A percentile compares a stretch with the other conserved stretches of the same genome.
phyloP scores from a whole-genome alignment of 345 rosid genomes.

The Salix brachista region DNA sequence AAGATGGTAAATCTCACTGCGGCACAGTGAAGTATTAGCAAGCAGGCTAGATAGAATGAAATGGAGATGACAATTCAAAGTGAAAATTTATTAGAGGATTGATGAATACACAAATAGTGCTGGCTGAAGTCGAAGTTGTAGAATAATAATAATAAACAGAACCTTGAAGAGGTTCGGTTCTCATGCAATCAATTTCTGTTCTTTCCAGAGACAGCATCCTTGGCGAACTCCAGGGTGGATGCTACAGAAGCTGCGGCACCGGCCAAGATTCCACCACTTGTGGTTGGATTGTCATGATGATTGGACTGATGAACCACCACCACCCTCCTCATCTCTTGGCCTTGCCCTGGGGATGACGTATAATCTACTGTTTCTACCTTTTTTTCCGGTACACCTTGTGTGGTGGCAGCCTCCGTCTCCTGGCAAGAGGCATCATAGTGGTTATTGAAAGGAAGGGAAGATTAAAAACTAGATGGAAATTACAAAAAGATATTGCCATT shows the following conservation, averaged over 20 bases:
- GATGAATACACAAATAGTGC: neutral
- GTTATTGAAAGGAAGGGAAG: neutral
- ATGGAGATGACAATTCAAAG: too few relatives aligned
- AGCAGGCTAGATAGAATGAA: neutral
- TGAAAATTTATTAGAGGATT: neutral
- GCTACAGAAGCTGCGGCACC: constrained; percentile 60
- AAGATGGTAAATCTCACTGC: too few relatives aligned
- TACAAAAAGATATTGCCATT: too few relatives aligned
- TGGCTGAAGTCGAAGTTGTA: neutral
- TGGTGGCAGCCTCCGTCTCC: constrained; percentile 27
- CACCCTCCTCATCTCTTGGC: constrained; percentile 39
- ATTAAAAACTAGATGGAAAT: neutral
- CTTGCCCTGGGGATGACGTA: constrained; percentile 50
- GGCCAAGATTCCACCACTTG: constrained; percentile 57
- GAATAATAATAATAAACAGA: neutral
- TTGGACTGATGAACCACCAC: constrained; percentile 44
- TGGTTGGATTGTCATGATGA: constrained; percentile 21
- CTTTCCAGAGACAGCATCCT: constrained; percentile 29
- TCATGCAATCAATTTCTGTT: neutral
- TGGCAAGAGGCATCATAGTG: neutral
- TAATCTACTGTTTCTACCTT: constrained; percentile 42
- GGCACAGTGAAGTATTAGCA: neutral
- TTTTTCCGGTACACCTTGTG: constrained; percentile 32
- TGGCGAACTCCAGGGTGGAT: constrained; percentile 50
- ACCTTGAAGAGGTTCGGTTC: neutral